Evolutionary conservation across 495 filamentous ascomycete genomes (phyloP).

Genomic region (Aspergillus nidulans): DNA sequence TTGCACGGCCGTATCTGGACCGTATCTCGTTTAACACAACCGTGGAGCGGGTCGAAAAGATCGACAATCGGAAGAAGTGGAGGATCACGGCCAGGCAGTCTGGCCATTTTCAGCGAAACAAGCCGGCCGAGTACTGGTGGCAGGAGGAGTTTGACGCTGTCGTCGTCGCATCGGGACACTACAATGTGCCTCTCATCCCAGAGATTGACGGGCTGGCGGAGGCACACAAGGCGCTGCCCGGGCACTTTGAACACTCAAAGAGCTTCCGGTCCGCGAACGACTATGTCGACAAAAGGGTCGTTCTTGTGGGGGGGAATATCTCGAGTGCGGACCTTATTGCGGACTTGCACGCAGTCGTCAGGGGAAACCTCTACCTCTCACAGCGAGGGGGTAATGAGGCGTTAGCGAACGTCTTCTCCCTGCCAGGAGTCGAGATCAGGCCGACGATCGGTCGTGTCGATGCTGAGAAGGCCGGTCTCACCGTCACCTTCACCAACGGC

Average conservation of each 20-base stretch:
- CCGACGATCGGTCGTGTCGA: constrained; percentile 17
- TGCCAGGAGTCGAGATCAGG: constrained; percentile 21
- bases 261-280: constrained; percentile 21
- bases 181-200: constrained; percentile 63
- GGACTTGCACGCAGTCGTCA: constrained; percentile 25
- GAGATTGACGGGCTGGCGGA: constrained; percentile 29
- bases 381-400: constrained; percentile 21
- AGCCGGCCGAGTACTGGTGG: constrained; percentile 28
- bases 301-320: constrained; percentile 29
- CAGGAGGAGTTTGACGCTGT: constrained; percentile 57
- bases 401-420: constrained; percentile 16
- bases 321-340: constrained; percentile 28
- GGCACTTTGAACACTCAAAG: constrained; percentile 26
- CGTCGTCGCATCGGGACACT: constrained; percentile 73
- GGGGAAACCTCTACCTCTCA: constrained; percentile 18
- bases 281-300: constrained; percentile 26
- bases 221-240: constrained; percentile 12
- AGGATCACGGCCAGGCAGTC: constrained; percentile 21
- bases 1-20: constrained; percentile 22
- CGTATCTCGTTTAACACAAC: constrained; percentile 25
- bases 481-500: constrained; percentile 35
- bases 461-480: background rate
- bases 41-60: constrained; percentile 26
- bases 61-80: constrained; percentile 15
- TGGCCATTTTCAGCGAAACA: constrained; percentile 9